Percentiles rank a stretch among this genome's conserved stretches.
These are phyloP conservation scores for Aspergillus biplanus DNA, from an alignment of 495 filamentous ascomycete genomes.

Conservation along the genomic window DNA sequence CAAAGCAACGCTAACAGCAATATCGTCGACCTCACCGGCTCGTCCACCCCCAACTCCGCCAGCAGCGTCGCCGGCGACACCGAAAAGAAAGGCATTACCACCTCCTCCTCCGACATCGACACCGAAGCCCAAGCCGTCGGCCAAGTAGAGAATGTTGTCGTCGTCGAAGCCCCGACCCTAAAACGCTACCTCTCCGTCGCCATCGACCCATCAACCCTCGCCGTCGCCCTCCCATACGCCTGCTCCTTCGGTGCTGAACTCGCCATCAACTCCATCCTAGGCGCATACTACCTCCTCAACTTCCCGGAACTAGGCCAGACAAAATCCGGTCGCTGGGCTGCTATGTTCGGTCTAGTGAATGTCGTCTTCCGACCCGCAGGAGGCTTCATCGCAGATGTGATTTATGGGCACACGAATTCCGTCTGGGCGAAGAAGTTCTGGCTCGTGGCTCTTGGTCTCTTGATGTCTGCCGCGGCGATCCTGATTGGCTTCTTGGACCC, in stretches of 20 bases:
- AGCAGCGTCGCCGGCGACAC: constrained; percentile 44
- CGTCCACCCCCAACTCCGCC: constrained; percentile 32
- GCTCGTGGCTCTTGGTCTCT: constrained; percentile 62
- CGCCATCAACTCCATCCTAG: constrained; percentile 81
- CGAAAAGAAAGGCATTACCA: constrained; percentile 39
- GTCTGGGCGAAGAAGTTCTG: constrained; percentile 80
- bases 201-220: constrained; percentile 67
- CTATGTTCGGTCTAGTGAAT: constrained; percentile 92
- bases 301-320: constrained; percentile 78
- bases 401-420: constrained; percentile 65
- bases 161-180: constrained; percentile 67
- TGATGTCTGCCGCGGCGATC: constrained; percentile 68
- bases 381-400: constrained; percentile 74
- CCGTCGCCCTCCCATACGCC: constrained; percentile 71
- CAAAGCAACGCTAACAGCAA: constrained; percentile 47
- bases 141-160: constrained; percentile 57
- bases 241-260: constrained; percentile 89
- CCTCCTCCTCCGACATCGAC: constrained; percentile 39
- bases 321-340: constrained; percentile 73
- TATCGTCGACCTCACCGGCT: constrained; percentile 56
- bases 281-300: constrained; percentile 76
- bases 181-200: constrained; percentile 60
- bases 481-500: constrained; percentile 70
- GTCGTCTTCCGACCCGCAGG: constrained; percentile 74
- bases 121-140: constrained; percentile 55